Conservation (phyloP, 169 alveolate genomes). For the Plasmodium berghei region DNA sequence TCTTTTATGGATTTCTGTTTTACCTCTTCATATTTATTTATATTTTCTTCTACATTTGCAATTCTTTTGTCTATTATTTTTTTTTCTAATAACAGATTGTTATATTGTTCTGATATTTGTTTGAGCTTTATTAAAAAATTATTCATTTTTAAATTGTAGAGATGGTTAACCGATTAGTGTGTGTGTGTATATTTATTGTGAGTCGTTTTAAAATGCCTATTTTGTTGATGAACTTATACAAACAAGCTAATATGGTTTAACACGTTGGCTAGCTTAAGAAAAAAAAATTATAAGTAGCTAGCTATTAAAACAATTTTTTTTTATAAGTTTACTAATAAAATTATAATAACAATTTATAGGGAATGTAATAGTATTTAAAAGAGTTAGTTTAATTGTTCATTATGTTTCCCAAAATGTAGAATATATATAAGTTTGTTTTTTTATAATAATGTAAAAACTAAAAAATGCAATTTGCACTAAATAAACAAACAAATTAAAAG, state of each 20-base stretch:
- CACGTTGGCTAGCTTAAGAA: too few species aligned
- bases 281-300: too few species aligned
- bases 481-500: not conserved
- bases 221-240: too few species aligned
- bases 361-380: not conserved
- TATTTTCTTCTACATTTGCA: slow-evolving; percentile 40
- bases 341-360: too few species aligned
- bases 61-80: slow-evolving; percentile 63
- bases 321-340: too few species aligned
- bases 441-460: not conserved
- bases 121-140: slow-evolving; percentile 47
- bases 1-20: slow-evolving; percentile 44
- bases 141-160: slow-evolving; percentile 28
- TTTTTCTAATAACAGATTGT: slow-evolving; percentile 63
- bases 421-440: not conserved
- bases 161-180: not conserved
- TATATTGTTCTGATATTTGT: slow-evolving; percentile 65
- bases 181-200: not conserved
- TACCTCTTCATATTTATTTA: slow-evolving; percentile 53
- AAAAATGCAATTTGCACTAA: not conserved
- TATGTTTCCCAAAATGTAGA: not conserved
- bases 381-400: slow-evolving; percentile 4
- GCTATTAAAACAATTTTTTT: too few species aligned
- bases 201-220: too few species aligned
- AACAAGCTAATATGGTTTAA: too few species aligned